Evolutionary conservation across 148 eudicot species (phyloP), one percentile per base, ranked within the genome.

Genomic region (Vaccinium darrowii): DNA sequence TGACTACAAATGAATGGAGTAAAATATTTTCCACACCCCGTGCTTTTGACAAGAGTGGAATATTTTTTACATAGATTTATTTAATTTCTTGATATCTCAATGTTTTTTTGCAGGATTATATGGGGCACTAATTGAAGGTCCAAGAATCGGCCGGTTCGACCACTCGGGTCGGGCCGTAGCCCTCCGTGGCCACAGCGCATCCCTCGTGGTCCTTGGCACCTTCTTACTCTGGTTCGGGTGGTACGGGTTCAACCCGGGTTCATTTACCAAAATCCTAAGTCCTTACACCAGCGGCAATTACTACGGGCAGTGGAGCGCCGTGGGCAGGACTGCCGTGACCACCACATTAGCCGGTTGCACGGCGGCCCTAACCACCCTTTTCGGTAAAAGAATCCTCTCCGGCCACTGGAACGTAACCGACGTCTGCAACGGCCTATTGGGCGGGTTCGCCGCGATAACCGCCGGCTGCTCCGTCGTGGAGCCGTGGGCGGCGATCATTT

Each of bases 41-140:
- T 33, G 36, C 47, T 43, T 43, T 43, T 43, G 47, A 43, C 47
- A 43, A 4, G 47, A 43, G 47, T 43, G 47, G 47, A 43, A 43
- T 43, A 43, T 43, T 43, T 43, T 43, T 43, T 39, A 39, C 43
- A 43, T 4, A 12, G 18, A 62, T 21, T 3, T 62, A 62, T 62
- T 62, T 1, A 62, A 72, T 13, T 30, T 72, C 1, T 30, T 30
- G 7, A 30, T 72, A 33, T 7, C 21, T 72, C 3, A 5, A 9
- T 39, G 43, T 43, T 74, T 43, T 43, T 43, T 43, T 12, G 92
- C 94, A 3, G 94, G 94, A 5, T 71, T 92, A 2, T 92, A 91
- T 87, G 94, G 94, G 0, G 94, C 94, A 21, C 52, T 92, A 1
- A 92, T 92, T 30, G 94, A 92, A 83, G 94, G 94, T 18, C 94